Percentiles rank a stretch among this genome's conserved stretches.
Conservation (phyloP, 2,329 filamentous ascomycete genomes). For the Lojkania enalia region DNA sequence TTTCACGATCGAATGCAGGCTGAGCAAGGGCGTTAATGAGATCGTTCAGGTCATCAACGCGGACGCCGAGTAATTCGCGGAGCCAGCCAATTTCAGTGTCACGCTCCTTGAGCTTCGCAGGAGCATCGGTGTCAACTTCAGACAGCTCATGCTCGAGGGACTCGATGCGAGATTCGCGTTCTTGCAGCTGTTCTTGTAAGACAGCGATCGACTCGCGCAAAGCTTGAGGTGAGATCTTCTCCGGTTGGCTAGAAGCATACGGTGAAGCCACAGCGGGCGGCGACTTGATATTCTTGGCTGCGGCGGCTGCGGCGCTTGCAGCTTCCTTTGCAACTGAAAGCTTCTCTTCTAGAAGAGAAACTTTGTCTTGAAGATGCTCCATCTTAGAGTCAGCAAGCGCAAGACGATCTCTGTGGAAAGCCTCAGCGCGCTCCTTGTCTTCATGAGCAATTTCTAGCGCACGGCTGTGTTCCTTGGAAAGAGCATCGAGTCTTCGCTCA, state of each 20-base stretch:
- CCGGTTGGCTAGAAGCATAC: conserved; percentile 59
- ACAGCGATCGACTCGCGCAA: conserved; percentile 95
- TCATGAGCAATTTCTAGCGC: conserved; percentile 74
- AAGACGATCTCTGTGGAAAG: conserved; percentile 78
- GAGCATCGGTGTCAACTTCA: conserved; percentile 73
- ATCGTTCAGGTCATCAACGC: conserved; percentile 88
- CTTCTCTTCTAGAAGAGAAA: conserved; percentile 84
- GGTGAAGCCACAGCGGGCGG: conserved; percentile 46
- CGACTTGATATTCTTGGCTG: conserved; percentile 54
- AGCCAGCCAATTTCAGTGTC: conserved; percentile 96
- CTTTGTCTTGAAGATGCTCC: conserved; percentile 82
- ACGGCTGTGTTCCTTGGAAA: conserved; percentile 61
- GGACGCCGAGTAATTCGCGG: conserved; percentile 86
- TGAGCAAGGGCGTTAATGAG: conserved; percentile 79
- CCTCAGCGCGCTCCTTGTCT: conserved; percentile 78
- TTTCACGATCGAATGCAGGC: conserved; percentile 74
- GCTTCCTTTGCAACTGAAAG: conserved; percentile 88
- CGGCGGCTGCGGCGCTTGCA: conserved; percentile 78
- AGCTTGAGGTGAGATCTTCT: conserved; percentile 92
- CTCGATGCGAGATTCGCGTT: conserved; percentile 88
- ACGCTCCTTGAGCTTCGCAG: conserved; percentile 82
- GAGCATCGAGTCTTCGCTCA: conserved; percentile 42
- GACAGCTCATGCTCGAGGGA: conserved; percentile 74
- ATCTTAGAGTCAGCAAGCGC: conserved; percentile 82
- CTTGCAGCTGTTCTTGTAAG: conserved; percentile 93